Evolutionary conservation across 208 protist species (phyloP).

Genomic region (Hexamita inflata): DNA sequence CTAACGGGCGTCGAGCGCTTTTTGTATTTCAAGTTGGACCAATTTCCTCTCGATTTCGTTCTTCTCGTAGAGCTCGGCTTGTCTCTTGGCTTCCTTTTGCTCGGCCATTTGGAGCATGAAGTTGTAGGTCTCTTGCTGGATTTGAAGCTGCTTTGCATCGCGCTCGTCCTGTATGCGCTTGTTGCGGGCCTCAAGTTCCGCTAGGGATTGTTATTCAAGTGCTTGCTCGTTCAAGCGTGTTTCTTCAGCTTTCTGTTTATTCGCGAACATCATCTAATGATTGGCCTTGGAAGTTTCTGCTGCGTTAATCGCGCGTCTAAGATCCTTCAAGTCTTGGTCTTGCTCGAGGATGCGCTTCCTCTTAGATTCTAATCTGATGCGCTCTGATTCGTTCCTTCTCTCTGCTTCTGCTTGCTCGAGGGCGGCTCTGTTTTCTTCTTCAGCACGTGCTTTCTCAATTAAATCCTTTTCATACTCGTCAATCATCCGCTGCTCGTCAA

Average conservation of each 20-base stretch:
- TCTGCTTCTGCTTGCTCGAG: slow-evolving; percentile 8
- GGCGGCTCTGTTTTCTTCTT: not conserved
- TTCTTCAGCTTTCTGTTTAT: not conserved
- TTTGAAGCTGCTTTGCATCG: not conserved
- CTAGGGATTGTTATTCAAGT: not conserved
- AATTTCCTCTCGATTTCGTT: not conserved
- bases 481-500: too few species aligned
- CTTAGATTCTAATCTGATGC: not conserved
- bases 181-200: slow-evolving; percentile 4
- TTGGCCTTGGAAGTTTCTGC: slow-evolving; percentile 5
- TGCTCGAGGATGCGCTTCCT: not conserved
- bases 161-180: not conserved
- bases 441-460: not conserved
- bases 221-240: too few species aligned
- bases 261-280: not conserved
- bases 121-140: not conserved
- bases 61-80: not conserved
- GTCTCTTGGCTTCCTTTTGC: not conserved
- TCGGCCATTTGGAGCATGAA: not conserved
- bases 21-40: not conserved
- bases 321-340: not conserved
- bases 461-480: not conserved
- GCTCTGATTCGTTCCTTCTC: not conserved
- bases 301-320: not conserved
- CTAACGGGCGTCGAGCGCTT: not conserved